Evolutionary conservation across 2,329 filamentous ascomycete genomes (phyloP).

Genomic region (Pyrenochaeta sp.): DNA sequence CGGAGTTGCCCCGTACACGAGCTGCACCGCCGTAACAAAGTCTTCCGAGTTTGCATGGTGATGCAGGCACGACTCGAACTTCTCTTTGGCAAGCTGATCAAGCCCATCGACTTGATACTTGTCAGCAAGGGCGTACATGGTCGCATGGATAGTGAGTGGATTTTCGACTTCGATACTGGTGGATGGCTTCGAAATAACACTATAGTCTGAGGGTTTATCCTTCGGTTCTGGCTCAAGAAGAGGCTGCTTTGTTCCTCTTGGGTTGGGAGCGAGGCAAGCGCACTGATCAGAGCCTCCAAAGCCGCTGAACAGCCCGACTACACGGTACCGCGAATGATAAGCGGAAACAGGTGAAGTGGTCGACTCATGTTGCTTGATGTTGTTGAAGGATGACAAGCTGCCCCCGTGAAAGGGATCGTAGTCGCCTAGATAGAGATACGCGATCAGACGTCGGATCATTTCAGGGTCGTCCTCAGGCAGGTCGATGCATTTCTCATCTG

Average conservation of each 20-base stretch:
- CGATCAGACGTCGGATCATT: slow-evolving; percentile 27
- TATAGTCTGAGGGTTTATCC: background rate
- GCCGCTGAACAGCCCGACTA: background rate
- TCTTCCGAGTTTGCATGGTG: slow-evolving; percentile 30
- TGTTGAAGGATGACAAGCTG: background rate
- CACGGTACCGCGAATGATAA: slow-evolving; percentile 7
- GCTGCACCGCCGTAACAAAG: slow-evolving; percentile 37
- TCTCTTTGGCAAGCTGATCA: slow-evolving; percentile 11
- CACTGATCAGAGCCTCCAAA: slow-evolving; percentile 4
- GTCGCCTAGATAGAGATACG: slow-evolving; percentile 28
- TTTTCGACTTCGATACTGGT: slow-evolving; percentile 33
- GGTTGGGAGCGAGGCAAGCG: slow-evolving; percentile 13
- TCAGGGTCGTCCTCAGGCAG: slow-evolving; percentile 28
- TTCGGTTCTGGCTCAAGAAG: background rate
- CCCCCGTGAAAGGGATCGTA: slow-evolving; percentile 21
- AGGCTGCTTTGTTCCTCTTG: slow-evolving; percentile 2
- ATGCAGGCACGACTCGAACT: slow-evolving; percentile 19
- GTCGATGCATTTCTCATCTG: slow-evolving; percentile 15
- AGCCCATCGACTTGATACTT: slow-evolving; percentile 27
- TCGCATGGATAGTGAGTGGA: slow-evolving; percentile 33
- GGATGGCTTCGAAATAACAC: background rate
- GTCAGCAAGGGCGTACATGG: slow-evolving; percentile 30
- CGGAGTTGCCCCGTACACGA: slow-evolving; percentile 34
- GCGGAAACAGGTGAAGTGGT: background rate
- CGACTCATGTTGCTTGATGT: slow-evolving; percentile 8